Evolutionary conservation across 2,329 filamentous ascomycete species (phyloP), one percentile per base, ranked within the genome.

Genomic region (Calycina marina): DNA sequence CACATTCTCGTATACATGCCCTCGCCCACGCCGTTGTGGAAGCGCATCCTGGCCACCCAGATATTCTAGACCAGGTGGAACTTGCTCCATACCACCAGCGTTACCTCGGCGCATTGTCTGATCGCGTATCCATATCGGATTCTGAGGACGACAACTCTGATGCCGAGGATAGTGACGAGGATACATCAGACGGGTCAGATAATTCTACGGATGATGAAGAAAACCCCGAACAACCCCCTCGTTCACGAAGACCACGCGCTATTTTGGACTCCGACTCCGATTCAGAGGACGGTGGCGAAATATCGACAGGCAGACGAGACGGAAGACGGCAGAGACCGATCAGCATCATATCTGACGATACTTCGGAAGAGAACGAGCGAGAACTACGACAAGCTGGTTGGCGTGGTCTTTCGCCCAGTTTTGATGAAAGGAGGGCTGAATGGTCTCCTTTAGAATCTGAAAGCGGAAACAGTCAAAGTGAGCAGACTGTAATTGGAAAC

Each of bases 371-470:
- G 31, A 33, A 24, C 17, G 37, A 10, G 35, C 38, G 25, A n/a
- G 10, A 9, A 15, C 14, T 14, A 11, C 20, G 20, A 22, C n/a
- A n/a, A 22, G 20, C n/a, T 22, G 8, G 3, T 22, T 22, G 20
- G n/a, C 8, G 20, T 9, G n/a, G 20, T 9, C 20, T 12, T 40
- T 47, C 28, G 48, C 48, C n/a, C 48, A 51, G 34, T 43, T 47
- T 30, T 47, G 50, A 5, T 47, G 44, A 3, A 49, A 52, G 31
- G 49, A 51, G 37, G 50, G 48, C 17, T 48, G 48, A 16, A 44
- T 39, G 12, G 40, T 51, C 10, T 43, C 43, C 14, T 46, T 40
- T 28, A 40, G 46, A n/a, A 39, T 45, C 14, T 39, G 35, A 16
- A 35, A 37, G 28, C 43, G 40, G 26, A 28, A 26, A 30, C 17